phyloP scores from a whole-genome alignment of 257 asterid species.

The Knoxia roxburghii region DNA sequence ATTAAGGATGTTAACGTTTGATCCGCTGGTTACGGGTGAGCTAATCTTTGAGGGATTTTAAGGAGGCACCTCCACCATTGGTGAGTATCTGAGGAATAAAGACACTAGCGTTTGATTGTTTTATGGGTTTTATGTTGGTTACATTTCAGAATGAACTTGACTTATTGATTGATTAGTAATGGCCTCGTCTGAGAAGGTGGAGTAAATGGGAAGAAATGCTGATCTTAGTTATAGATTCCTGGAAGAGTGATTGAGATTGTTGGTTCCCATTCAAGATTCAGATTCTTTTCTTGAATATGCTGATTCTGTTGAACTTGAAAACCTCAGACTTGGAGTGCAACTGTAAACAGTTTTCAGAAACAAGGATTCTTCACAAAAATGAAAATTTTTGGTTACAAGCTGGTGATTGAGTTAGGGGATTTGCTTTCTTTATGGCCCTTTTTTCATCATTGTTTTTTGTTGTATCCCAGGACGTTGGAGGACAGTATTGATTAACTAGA shows the following conservation, averaged over 20 bases:
- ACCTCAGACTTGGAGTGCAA: not conserved
- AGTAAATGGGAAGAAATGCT: not conserved
- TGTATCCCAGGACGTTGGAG: not conserved
- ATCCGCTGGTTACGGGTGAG: not conserved
- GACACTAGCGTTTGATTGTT: not conserved
- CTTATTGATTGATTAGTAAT: too few relatives aligned
- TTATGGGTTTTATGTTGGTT: not conserved
- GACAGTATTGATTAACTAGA: slow-evolving; percentile 1
- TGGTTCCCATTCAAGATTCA: not conserved
- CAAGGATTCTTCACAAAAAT: too few relatives aligned
- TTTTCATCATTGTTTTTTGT: not conserved
- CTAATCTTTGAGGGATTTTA: too few relatives aligned
- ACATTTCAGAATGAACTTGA: not conserved
- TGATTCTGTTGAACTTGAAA: not conserved
- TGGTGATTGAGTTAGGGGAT: not conserved
- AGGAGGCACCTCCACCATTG: too few relatives aligned
- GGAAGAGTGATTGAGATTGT: not conserved
- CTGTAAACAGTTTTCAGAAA: too few relatives aligned
- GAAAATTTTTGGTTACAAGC: too few relatives aligned
- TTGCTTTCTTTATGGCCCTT: not conserved
- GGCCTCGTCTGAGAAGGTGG: not conserved
- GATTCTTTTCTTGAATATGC: not conserved
- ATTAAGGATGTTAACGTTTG: not conserved
- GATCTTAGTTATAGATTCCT: not conserved
- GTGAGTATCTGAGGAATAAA: not conserved